phyloP scores from a whole-genome alignment of 139 green algal species.

The Tetradesmus obliquus region DNA sequence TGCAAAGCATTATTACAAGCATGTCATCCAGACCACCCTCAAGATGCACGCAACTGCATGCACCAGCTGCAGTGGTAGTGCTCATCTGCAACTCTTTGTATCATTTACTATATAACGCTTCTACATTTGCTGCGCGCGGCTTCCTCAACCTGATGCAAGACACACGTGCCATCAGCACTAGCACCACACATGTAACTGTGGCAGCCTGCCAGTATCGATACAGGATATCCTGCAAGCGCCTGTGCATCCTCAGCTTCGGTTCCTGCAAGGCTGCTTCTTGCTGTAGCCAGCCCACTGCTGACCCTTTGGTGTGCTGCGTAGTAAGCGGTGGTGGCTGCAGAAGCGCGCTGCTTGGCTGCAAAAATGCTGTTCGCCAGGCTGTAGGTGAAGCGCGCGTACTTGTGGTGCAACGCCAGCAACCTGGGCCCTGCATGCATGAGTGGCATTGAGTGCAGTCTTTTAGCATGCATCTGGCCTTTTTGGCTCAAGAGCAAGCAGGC shows the following conservation, averaged over 20 bases:
- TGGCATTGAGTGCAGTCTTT: background rate
- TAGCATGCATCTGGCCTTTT: background rate
- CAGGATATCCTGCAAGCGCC: background rate
- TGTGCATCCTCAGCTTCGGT: background rate
- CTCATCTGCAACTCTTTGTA: no score
- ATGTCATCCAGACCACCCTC: no score
- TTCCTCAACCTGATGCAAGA: background rate
- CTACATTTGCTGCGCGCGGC: background rate
- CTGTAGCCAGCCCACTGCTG: background rate
- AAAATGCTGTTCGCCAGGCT: constrained; percentile 7
- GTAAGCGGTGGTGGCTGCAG: background rate
- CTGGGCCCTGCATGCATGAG: background rate
- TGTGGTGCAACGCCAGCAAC: background rate
- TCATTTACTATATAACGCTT: background rate
- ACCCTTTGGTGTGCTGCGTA: background rate
- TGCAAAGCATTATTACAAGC: no score
- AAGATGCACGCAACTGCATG: no score
- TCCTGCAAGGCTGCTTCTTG: background rate
- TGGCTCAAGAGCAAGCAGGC: no score
- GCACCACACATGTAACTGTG: background rate
- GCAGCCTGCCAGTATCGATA: background rate
- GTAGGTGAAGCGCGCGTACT: background rate
- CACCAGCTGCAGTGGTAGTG: no score
- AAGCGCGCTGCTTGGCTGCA: background rate
- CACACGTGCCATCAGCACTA: background rate